Evolutionary conservation across 106 monocot genomes (phyloP), one percentile per base, ranked within the genome.

Genomic region (Chionographis japonica): DNA sequence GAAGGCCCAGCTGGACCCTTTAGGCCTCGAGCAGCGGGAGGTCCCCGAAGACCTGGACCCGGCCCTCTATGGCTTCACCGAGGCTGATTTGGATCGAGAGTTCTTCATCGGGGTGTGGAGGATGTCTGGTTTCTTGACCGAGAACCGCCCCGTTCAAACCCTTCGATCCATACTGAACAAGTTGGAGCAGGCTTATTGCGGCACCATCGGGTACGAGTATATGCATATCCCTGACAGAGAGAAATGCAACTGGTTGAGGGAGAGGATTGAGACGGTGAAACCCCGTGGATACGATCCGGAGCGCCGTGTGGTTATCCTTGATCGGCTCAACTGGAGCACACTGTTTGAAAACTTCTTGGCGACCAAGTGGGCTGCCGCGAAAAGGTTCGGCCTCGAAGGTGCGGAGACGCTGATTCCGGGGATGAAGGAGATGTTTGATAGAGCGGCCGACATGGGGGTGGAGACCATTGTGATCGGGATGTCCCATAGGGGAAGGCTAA

Each of bases 401-500:
- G 86, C 66, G 7, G 97, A 97, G 74, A 89, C 92, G 0, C 60
- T 97, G 51, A 97, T 97, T 61, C 95, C 95, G 3, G 92, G 92
- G 11, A 97, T 97, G 95, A 97, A 97, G 75, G 95, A 92, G 77
- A 92, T 97, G 95, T 86, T 97, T 67, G 95, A 97, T 58, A 46
- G 84, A 58, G 77, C 89, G 0, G 86, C 95, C 1, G 84, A 89
- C 61, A 58, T 89, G 4, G 95, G 95, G 6, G 95, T 97, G 15
- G 89, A 92, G 70, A 92, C 74, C 64, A 89, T 97, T 58, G 92
- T 92, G 3, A 93, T 93, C 40, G 93, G 97, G 18, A 97, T 87
- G 92, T 71, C 97, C 0, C 97, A 97, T 58, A 79, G 97, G 78
- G 97, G 97, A 13, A 86, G 97, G 56, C 46, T 97, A 42, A 97